Conservation (phyloP, 306 rosid genomes). For the Sophora flavescens region DNA sequence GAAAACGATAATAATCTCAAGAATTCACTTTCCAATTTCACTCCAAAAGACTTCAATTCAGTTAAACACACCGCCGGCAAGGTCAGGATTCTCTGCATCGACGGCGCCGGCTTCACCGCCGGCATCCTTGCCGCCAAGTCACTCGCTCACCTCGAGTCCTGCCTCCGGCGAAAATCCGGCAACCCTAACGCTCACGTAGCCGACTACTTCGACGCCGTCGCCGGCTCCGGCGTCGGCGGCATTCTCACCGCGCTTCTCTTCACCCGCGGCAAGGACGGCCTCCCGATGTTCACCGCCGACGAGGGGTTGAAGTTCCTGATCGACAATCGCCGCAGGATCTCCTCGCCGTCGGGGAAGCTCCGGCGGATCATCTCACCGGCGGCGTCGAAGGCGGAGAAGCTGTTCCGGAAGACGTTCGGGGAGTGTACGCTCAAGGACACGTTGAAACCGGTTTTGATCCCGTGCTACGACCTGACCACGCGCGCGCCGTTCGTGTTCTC, state of each 20-base stretch:
- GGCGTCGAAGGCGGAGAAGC: conserved; percentile 58
- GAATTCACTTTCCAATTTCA: conserved; percentile 21
- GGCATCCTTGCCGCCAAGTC: conserved; percentile 88
- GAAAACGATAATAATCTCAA: conserved; percentile 43
- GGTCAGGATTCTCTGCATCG: conserved; percentile 84
- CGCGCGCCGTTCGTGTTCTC: conserved; percentile 93
- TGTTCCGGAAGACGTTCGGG: conserved; percentile 71
- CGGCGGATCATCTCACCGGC: conserved; percentile 53
- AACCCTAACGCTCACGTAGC: conserved; percentile 64
- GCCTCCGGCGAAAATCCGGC: conserved; percentile 67
- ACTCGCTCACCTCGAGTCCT: conserved; percentile 72
- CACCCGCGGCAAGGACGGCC: conserved; percentile 69
- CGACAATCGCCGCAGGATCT: conserved; percentile 64
- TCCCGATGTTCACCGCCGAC: conserved; percentile 75
- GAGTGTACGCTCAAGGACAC: conserved; percentile 83
- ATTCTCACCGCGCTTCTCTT: conserved; percentile 81
- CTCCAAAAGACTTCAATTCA: conserved; percentile 30
- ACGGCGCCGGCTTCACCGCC: conserved; percentile 83
- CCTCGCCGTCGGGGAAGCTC: conserved; percentile 48
- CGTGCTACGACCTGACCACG: conserved; percentile 91
- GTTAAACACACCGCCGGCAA: conserved; percentile 56
- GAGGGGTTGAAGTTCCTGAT: conserved; percentile 68
- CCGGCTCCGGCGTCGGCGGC: conserved; percentile 88
- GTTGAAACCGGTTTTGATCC: conserved; percentile 81
- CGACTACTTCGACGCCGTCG: conserved; percentile 78